Evolutionary conservation across 2,329 filamentous ascomycete species (phyloP).

Genomic region (Cordyceps javanica): DNA sequence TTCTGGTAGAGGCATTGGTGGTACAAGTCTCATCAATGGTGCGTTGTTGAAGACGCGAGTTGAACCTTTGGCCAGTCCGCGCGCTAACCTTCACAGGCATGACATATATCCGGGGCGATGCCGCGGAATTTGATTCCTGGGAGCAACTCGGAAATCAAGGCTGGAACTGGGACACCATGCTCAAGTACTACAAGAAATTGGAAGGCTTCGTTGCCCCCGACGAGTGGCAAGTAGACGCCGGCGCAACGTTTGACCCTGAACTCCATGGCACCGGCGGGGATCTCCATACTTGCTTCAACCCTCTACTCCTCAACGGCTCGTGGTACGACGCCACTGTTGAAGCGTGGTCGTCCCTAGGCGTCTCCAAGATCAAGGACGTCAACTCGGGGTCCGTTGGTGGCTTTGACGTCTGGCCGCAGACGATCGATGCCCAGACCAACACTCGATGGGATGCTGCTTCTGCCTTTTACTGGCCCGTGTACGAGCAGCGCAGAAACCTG

Average conservation of each 20-base stretch:
- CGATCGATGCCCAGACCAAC: conserved; percentile 30
- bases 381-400: conserved; percentile 34
- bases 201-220: conserved; percentile 30
- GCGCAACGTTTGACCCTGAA: conserved; percentile 27
- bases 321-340: conserved; percentile 24
- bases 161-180: conserved; percentile 40
- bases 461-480: conserved; percentile 35
- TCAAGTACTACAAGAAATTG: conserved; percentile 41
- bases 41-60: not conserved
- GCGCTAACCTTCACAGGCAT: conserved; percentile 27
- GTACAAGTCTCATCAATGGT: conserved; percentile 36
- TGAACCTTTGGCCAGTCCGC: not conserved
- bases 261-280: conserved; percentile 31
- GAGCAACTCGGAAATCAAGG: conserved; percentile 35
- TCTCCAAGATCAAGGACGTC: conserved; percentile 29
- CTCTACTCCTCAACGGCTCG: conserved; percentile 27
- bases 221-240: conserved; percentile 26
- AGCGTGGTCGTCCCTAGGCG: conserved; percentile 28
- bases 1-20: conserved; percentile 33
- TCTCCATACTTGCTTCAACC: conserved; percentile 32
- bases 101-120: conserved; percentile 40
- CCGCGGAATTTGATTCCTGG: conserved; percentile 37
- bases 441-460: conserved; percentile 35
- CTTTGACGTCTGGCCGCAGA: conserved; percentile 32
- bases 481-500: conserved; percentile 31